Percentiles rank a stretch among this genome's conserved stretches.
phyloP scores from a whole-genome alignment of 73 alveolate genomes.

The Effrenium voratum region DNA sequence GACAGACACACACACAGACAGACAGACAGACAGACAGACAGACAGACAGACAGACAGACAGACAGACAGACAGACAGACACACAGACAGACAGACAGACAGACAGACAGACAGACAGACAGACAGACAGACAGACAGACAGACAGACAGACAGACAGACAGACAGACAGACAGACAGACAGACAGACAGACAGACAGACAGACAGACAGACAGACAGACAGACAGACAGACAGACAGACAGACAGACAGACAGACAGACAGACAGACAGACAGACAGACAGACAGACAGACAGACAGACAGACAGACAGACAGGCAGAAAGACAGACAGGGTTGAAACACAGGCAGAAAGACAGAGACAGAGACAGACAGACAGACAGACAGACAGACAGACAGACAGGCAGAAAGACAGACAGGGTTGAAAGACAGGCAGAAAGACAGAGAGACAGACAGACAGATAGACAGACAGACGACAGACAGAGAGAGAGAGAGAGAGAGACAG shows the following conservation, averaged over 20 bases:
- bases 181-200: not conserved
- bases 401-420: constrained; percentile 6
- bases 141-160: constrained; percentile 25
- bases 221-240: not conserved
- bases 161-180: not conserved
- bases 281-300: not conserved
- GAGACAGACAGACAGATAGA: constrained; percentile 12
- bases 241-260: not conserved
- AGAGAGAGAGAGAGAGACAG: constrained; percentile 6
- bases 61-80: not conserved
- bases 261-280: not conserved
- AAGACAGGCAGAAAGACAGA: not conserved
- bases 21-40: not conserved
- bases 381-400: not conserved
- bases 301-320: not conserved
- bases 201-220: not conserved
- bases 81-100: not conserved
- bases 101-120: not conserved
- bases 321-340: not conserved
- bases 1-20: constrained; percentile 38
- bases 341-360: not conserved
- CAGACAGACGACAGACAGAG: not conserved
- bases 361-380: constrained; percentile 10
- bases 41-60: not conserved
- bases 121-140: constrained; percentile 18